These are phyloP conservation scores for Ajuga chamaepitys DNA, from an alignment of 257 asterid genomes.

Conservation along the genomic window DNA sequence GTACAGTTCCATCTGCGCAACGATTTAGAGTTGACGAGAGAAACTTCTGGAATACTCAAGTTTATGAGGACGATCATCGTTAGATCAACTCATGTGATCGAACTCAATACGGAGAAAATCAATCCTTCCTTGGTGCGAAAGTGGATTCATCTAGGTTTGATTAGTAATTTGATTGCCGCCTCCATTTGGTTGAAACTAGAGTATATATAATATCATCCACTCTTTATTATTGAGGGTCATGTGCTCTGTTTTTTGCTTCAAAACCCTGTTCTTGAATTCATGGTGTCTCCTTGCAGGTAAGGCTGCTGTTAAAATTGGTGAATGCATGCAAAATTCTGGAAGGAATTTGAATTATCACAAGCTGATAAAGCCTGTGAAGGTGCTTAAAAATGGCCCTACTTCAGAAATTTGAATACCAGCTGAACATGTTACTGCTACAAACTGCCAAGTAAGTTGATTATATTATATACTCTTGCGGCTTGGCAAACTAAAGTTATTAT, in stretches of 20 bases:
- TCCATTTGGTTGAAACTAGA: no score
- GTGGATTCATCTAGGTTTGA: no score
- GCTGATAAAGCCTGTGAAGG: slow-evolving; percentile 54
- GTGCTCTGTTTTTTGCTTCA: background rate
- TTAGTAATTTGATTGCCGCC: no score
- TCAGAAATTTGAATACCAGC: slow-evolving; percentile 92
- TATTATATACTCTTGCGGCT: slow-evolving; percentile 6
- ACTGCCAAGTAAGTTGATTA: slow-evolving; percentile 68
- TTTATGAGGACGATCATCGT: no score
- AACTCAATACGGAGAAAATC: no score
- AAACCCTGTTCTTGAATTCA: slow-evolving; percentile 14
- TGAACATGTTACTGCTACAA: slow-evolving; percentile 85
- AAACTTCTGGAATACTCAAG: no score
- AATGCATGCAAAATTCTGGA: slow-evolving; percentile 88
- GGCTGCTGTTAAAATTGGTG: slow-evolving; percentile 75
- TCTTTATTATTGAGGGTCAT: slow-evolving; percentile 4
- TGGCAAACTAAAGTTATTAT: background rate
- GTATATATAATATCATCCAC: no score
- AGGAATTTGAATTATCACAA: slow-evolving; percentile 54
- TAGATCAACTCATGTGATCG: no score
- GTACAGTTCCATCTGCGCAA: no score
- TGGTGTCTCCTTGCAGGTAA: slow-evolving; percentile 43
- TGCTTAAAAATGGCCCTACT: slow-evolving; percentile 71
- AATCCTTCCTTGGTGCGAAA: no score
- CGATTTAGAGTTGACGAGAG: no score